These are phyloP conservation scores for Fusarium sarcochroum DNA, from an alignment of 2,329 filamentous ascomycete genomes.

Conservation along the genomic window DNA sequence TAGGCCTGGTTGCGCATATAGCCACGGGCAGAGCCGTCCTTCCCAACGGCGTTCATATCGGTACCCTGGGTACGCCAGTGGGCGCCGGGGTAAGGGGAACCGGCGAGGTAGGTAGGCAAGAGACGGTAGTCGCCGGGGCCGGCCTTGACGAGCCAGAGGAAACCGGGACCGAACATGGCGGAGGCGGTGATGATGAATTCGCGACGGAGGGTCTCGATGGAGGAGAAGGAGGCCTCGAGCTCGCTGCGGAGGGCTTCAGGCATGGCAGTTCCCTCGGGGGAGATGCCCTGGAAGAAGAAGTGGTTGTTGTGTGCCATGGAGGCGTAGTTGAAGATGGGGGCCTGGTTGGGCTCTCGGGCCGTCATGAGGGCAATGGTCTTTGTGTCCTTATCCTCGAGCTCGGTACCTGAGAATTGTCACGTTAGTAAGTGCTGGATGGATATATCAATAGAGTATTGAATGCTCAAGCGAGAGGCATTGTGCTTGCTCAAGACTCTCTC, in stretches of 20 bases:
- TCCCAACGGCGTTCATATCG: constrained; percentile 77
- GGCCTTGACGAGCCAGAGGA: constrained; percentile 90
- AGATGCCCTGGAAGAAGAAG: constrained; percentile 79
- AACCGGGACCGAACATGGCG: constrained; percentile 96
- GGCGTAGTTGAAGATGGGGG: constrained; percentile 93
- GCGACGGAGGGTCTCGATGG: constrained; percentile 82
- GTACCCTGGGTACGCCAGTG: constrained; percentile 80
- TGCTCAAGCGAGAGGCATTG: constrained; percentile 21
- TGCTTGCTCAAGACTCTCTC: constrained; percentile 1
- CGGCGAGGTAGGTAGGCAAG: constrained; percentile 91
- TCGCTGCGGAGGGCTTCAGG: constrained; percentile 68
- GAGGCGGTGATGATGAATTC: constrained; percentile 86
- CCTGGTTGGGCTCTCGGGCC: constrained; percentile 82
- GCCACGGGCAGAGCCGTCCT: constrained; percentile 53
- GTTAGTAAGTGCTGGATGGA: constrained; percentile 27
- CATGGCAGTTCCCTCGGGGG: constrained; percentile 64
- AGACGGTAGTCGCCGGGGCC: constrained; percentile 71
- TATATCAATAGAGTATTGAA: background rate
- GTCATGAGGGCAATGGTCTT: constrained; percentile 80
- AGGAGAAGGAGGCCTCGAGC: constrained; percentile 82
- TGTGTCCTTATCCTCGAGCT: constrained; percentile 71
- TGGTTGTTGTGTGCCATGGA: constrained; percentile 95
- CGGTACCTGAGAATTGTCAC: constrained; percentile 66
- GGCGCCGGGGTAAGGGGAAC: constrained; percentile 87
- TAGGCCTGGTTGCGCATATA: constrained; percentile 58